phyloP scores from a whole-genome alignment of 331 rosid genomes.

The Phaseolus coccineus region DNA sequence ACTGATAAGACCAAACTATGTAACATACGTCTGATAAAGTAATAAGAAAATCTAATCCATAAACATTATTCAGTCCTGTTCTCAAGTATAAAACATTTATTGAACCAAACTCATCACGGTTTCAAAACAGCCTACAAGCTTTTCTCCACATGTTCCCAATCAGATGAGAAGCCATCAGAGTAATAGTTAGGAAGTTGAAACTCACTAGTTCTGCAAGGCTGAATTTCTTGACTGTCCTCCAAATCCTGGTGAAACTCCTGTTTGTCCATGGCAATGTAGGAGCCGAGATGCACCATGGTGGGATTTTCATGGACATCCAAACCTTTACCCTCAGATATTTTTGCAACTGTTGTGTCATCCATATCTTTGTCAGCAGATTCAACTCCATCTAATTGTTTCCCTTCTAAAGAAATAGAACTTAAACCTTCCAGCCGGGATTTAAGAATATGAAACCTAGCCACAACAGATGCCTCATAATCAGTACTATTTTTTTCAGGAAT shows the following conservation, averaged over 20 bases:
- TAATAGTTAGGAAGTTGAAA: constrained; percentile 45
- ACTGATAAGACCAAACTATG: constrained; percentile 25
- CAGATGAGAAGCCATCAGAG: constrained; percentile 64
- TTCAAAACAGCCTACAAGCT: constrained; percentile 47
- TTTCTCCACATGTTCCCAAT: constrained; percentile 87
- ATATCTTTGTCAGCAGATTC: constrained; percentile 45
- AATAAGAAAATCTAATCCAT: background rate
- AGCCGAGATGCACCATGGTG: constrained; percentile 38
- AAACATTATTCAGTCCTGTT: constrained; percentile 36
- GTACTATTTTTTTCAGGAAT: constrained; percentile 31
- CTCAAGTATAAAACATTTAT: constrained; percentile 30
- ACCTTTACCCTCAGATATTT: constrained; percentile 46
- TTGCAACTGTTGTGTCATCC: constrained; percentile 41
- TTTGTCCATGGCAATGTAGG: constrained; percentile 41
- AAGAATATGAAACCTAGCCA: constrained; percentile 65
- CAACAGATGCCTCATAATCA: constrained; percentile 56
- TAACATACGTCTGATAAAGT: constrained; percentile 34
- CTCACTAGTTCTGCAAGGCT: constrained; percentile 37
- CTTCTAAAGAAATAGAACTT: constrained; percentile 42
- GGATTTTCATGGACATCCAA: constrained; percentile 46
- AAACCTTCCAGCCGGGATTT: constrained; percentile 54
- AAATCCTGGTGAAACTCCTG: constrained; percentile 46
- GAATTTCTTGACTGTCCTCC: constrained; percentile 48
- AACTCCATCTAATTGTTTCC: constrained; percentile 44
- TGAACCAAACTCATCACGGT: constrained; percentile 19